Evolutionary conservation across 140 eudicot species (phyloP), one percentile per base, ranked within the genome.

Genomic region (Bidens hawaiensis): DNA sequence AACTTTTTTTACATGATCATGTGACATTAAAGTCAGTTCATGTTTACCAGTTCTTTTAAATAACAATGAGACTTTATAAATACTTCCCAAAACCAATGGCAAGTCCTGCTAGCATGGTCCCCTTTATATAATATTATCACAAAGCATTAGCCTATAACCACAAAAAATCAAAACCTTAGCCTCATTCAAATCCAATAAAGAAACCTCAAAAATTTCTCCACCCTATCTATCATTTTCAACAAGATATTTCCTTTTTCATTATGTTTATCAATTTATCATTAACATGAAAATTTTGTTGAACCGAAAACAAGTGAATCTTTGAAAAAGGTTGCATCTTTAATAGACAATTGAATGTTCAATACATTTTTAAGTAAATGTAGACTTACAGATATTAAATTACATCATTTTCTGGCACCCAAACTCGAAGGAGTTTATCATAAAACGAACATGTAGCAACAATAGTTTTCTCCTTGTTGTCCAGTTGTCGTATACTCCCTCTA

Each of bases 381-480:
- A 16, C 36, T 50, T n/a, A 70, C 63, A 61, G 10, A 45, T 22
- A 69, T 61, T 30, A 54, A 16, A 78, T 51, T 53, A 68, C 45
- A 72, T 72, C 78, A 73, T 61, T 51, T 71, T 77, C 77, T 12
- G 94, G 90, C 51, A 67, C 83, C 96, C 97, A 90, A 23, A 82
- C 80, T 27, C 89, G 80, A 64, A 91, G 89, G 46, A 84, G 86
- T 34, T 78, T 52, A 50, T 87, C 96, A 76, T 87, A 91, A 71
- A 87, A 91, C 27, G 98, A 91, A 76, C 96, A 87, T 50, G 98
- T 87, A 58, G 91, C 95, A 63, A 82, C 78, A 4, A 72, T 74
- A 41, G 60, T 51, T 36, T 60, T 79, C 76, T 80, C 76, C 52
- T 45, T 73, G 65, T 70, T 41, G 7, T 85, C 85, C 49, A 24